These are phyloP conservation scores for Dillenia suffruticosa DNA, from an alignment of 164 flowering plant species.

Conservation along the genomic window DNA sequence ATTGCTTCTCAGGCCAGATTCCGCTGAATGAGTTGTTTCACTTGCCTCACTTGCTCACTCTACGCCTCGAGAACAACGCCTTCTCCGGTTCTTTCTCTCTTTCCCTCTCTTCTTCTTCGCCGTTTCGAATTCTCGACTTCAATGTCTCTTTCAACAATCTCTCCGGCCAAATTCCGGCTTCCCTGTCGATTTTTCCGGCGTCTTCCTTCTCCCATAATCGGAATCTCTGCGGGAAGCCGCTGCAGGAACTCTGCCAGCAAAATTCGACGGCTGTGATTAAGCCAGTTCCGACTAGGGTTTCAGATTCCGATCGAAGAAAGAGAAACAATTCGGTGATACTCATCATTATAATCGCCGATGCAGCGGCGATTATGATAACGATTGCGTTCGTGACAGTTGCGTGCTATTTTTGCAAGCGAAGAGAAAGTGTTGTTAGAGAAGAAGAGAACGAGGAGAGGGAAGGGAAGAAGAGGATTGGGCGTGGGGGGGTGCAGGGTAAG, in stretches of 20 bases:
- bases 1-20: conserved; percentile 29
- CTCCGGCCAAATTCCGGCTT: conserved; percentile 30
- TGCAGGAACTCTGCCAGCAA: conserved; percentile 19
- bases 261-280: conserved; percentile 5
- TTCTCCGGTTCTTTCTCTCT: conserved; percentile 27
- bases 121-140: conserved; percentile 24
- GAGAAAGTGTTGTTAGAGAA: not conserved
- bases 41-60: conserved; percentile 32
- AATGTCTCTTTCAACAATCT: conserved; percentile 44
- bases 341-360: conserved; percentile 15
- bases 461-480: not conserved
- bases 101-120: not conserved
- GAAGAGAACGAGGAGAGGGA: conserved; percentile 2
- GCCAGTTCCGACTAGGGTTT: conserved; percentile 15
- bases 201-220: conserved; percentile 34
- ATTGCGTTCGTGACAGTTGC: conserved; percentile 4
- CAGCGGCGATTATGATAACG: conserved; percentile 3
- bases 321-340: conserved; percentile 6
- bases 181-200: conserved; percentile 18
- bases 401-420: conserved; percentile 15
- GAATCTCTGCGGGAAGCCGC: conserved; percentile 45
- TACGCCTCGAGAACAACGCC: conserved; percentile 36
- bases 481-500: not conserved
- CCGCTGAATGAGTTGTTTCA: conserved; percentile 23
- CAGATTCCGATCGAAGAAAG: conserved; percentile 7